Evolutionary conservation across 2,329 filamentous ascomycete species (phyloP).

Genomic region (Sarocladium kiliense): DNA sequence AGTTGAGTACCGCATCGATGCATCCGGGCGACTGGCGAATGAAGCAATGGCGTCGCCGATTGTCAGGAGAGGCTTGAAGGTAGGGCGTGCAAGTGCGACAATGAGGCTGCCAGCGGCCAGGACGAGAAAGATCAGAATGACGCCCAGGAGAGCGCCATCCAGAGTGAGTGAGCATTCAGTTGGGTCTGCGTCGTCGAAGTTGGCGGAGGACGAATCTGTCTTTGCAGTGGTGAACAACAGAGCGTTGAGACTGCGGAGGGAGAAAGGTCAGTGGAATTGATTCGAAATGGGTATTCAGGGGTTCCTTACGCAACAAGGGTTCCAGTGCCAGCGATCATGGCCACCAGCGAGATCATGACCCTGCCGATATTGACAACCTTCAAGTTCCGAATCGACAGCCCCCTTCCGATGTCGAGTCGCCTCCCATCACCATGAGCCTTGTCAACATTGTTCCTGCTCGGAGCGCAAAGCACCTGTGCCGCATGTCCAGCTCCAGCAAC

Average conservation of each 20-base stretch:
- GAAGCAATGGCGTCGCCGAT: conserved; percentile 47
- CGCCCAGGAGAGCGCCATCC: conserved; percentile 32
- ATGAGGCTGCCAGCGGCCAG: conserved; percentile 36
- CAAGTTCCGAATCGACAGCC: conserved; percentile 45
- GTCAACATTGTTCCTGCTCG: conserved; percentile 43
- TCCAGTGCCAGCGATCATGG: conserved; percentile 36
- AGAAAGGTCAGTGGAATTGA: background rate
- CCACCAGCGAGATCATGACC: conserved; percentile 29
- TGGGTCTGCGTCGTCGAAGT: conserved; percentile 10
- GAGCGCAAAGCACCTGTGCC: conserved; percentile 50
- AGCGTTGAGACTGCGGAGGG: conserved; percentile 43
- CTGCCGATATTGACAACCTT: conserved; percentile 35
- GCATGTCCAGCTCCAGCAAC: conserved; percentile 47
- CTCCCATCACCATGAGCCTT: conserved; percentile 37
- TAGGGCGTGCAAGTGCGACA: conserved; percentile 25
- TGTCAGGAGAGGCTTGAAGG: conserved; percentile 40
- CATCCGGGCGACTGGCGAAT: conserved; percentile 41
- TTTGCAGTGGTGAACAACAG: conserved; percentile 38
- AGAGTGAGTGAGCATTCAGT: conserved; percentile 21
- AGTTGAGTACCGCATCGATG: conserved; percentile 14
- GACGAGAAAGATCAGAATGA: conserved; percentile 37
- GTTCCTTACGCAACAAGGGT: conserved; percentile 44
- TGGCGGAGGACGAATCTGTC: conserved; percentile 15
- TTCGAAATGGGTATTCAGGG: background rate
- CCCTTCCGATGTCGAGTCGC: conserved; percentile 50